Conservation (phyloP, 2,329 filamentous ascomycete species). For the Microdochium paspali region DNA sequence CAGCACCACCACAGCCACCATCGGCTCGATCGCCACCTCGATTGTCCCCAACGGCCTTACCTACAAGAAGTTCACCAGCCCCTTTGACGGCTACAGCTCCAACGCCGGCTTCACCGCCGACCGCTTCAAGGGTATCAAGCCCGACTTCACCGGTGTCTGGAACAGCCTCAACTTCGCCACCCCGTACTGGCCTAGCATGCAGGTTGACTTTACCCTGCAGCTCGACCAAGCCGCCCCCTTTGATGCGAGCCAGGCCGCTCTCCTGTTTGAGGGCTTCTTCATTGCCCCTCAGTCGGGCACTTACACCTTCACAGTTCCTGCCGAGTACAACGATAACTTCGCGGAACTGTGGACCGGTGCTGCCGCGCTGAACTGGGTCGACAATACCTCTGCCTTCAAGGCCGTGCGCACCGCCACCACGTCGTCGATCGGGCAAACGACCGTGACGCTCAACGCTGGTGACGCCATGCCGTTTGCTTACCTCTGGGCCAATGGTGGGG, state of each 20-base stretch:
- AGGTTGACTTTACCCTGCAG: slow-evolving; percentile 1
- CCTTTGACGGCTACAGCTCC: slow-evolving; percentile 2
- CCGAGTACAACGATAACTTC: slow-evolving; percentile 7
- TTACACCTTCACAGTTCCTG: slow-evolving; percentile 2
- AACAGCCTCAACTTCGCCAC: slow-evolving; percentile 2
- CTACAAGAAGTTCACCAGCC: slow-evolving; percentile 6
- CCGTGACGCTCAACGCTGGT: slow-evolving; percentile 4
- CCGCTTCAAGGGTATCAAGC: slow-evolving; percentile 4
- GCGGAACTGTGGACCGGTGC: slow-evolving; percentile 8
- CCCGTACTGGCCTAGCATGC: neutral
- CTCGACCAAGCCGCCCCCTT: neutral
- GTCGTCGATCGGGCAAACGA: slow-evolving; percentile 12
- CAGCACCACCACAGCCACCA: slow-evolving; percentile 2
- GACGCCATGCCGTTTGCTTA: slow-evolving; percentile 8
- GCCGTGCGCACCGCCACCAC: slow-evolving; percentile 9
- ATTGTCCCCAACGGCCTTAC: slow-evolving; percentile 4
- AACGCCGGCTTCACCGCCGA: slow-evolving; percentile 4
- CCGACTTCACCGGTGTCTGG: slow-evolving; percentile 2
- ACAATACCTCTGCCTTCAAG: slow-evolving; percentile 7
- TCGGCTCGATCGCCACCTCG: slow-evolving; percentile 7
- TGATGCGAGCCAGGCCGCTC: slow-evolving; percentile 1
- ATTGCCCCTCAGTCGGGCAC: slow-evolving; percentile 3
- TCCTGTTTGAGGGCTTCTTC: slow-evolving; percentile 8
- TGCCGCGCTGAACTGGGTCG: slow-evolving; percentile 6
- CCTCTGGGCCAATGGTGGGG: slow-evolving; percentile 8